These are phyloP conservation scores for Backusella australiensis DNA, from an alignment of 192 early-diverging fungal species.

Conservation along the genomic window DNA sequence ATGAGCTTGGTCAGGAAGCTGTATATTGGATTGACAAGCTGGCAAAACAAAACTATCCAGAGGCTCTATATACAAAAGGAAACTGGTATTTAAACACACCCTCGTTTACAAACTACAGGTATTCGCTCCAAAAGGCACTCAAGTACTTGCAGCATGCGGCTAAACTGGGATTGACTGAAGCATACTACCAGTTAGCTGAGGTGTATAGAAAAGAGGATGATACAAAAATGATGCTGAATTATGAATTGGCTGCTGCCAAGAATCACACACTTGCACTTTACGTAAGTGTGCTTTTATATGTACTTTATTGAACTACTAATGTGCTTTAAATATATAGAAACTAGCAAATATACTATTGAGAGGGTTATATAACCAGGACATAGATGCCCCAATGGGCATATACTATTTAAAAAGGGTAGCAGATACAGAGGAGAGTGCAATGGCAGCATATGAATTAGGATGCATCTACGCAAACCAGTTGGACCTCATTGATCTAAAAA, in stretches of 20 bases:
- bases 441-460: neutral
- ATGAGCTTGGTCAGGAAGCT: constrained; percentile 53
- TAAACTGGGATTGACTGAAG: neutral
- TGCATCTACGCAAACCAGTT: neutral
- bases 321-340: neutral
- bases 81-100: constrained; percentile 57
- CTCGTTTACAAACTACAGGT: constrained; percentile 4
- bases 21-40: constrained; percentile 73
- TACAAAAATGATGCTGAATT: neutral
- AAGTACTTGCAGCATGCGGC: neutral
- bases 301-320: neutral
- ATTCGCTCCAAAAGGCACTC: neutral
- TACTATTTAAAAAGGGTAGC: neutral
- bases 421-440: neutral
- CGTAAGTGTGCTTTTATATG: neutral
- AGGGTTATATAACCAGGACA: neutral
- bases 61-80: constrained; percentile 73
- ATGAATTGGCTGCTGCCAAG: neutral
- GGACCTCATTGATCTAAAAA: neutral
- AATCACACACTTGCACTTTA: neutral
- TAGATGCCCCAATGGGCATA: neutral
- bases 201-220: neutral
- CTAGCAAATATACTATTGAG: neutral
- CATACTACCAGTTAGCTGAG: neutral
- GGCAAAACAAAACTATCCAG: constrained; percentile 63